Percentiles rank a stretch among this genome's conserved stretches.
Conservation (phyloP, 768 basidiomycete species). For the Suillus plorans region DNA sequence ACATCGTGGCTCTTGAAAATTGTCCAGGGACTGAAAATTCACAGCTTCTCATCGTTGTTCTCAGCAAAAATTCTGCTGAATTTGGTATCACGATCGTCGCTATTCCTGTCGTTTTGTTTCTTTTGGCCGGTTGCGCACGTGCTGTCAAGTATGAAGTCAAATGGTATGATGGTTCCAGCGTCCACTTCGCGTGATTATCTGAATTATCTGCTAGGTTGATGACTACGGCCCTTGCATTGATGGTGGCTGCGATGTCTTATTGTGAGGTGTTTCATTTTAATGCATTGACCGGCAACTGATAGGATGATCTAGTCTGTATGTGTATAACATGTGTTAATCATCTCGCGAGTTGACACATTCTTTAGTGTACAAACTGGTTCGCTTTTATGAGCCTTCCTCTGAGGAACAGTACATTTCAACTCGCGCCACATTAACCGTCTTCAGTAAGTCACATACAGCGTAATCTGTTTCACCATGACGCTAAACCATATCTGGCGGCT, state of each 20-base stretch:
- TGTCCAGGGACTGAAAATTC: conserved; percentile 3
- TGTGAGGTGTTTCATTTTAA: conserved; percentile 47
- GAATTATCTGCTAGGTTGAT: conserved; percentile 53
- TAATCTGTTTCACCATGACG: neutral
- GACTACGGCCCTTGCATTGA: conserved; percentile 67
- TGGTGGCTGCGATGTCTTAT: conserved; percentile 75
- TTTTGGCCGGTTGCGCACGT: conserved; percentile 62
- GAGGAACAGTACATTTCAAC: conserved; percentile 62
- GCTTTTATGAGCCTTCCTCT: conserved; percentile 71
- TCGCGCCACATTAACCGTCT: conserved; percentile 74
- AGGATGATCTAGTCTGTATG: conserved; percentile 28
- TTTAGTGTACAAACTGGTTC: conserved; percentile 80
- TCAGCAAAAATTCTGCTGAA: conserved; percentile 62
- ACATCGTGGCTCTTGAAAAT: conserved; percentile 1
- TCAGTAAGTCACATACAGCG: conserved; percentile 52
- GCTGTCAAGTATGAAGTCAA: conserved; percentile 83
- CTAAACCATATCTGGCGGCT: neutral
- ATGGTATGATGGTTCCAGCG: conserved; percentile 45
- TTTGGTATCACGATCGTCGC: conserved; percentile 83
- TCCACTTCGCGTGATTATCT: conserved; percentile 7
- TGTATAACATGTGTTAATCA: neutral
- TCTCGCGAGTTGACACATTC: conserved; percentile 2
- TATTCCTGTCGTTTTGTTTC: conserved; percentile 72
- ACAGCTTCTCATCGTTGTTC: conserved; percentile 80
- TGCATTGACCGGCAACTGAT: conserved; percentile 6